These are phyloP conservation scores for Penicillium sp. DNA, from an alignment of 2,329 filamentous ascomycete species.

Conservation along the genomic window DNA sequence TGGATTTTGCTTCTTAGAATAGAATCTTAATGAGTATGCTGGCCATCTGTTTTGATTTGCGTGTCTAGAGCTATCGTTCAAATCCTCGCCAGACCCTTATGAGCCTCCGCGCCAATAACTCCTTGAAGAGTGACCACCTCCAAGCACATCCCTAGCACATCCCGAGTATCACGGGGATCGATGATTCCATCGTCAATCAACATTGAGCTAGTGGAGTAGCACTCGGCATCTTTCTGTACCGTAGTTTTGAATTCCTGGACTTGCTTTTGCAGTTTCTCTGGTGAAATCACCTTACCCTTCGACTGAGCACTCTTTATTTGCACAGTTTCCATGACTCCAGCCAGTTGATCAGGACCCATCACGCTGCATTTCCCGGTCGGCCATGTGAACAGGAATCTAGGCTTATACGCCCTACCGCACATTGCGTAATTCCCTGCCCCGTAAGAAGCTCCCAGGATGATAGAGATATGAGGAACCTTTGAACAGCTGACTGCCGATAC, in stretches of 20 bases:
- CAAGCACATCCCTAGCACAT: constrained; percentile 44
- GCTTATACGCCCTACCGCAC: constrained; percentile 49
- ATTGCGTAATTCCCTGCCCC: constrained; percentile 55
- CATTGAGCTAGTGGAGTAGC: constrained; percentile 38
- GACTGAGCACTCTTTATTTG: constrained; percentile 31
- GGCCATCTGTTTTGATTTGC: neutral
- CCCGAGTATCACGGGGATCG: constrained; percentile 43
- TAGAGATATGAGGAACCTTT: constrained; percentile 50
- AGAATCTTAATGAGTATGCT: neutral
- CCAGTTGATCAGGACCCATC: constrained; percentile 48
- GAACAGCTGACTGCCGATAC: constrained; percentile 52
- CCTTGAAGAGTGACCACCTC: constrained; percentile 34
- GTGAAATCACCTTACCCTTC: constrained; percentile 26
- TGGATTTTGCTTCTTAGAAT: neutral
- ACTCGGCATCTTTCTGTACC: constrained; percentile 38
- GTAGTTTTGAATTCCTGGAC: constrained; percentile 30
- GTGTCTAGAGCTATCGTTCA: neutral
- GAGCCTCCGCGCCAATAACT: constrained; percentile 30
- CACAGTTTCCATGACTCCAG: constrained; percentile 46
- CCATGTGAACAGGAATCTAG: constrained; percentile 51
- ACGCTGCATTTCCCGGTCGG: constrained; percentile 46
- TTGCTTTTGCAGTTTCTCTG: constrained; percentile 29
- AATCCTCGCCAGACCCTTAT: constrained; percentile 31
- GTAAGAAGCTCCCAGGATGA: constrained; percentile 52
- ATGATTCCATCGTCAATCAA: constrained; percentile 45